phyloP scores from a whole-genome alignment of 2,329 filamentous ascomycete genomes.

The Cladosporium sp. region DNA sequence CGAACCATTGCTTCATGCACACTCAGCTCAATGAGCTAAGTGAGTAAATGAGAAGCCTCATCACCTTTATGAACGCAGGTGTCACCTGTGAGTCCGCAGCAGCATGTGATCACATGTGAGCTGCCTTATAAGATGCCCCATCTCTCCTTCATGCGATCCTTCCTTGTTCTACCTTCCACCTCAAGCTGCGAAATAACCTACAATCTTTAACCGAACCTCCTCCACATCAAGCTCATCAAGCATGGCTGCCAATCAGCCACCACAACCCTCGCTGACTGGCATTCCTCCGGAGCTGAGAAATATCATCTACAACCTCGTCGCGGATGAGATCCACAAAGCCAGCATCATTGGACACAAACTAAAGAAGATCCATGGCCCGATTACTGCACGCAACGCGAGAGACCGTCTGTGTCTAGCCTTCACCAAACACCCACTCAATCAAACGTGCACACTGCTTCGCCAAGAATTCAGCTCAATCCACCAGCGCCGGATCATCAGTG shows the following conservation, averaged over 20 bases:
- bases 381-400: not conserved
- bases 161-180: no score
- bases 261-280: not conserved
- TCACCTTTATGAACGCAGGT: no score
- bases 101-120: no score
- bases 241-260: not conserved
- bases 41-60: no score
- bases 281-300: conserved; percentile 16
- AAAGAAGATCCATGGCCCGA: not conserved
- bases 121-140: no score
- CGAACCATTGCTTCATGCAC: no score
- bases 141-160: no score
- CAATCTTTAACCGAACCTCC: no score
- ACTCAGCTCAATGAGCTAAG: no score
- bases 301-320: conserved; percentile 16
- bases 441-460: not conserved
- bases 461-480: not conserved
- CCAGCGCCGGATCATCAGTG: not conserved
- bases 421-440: not conserved
- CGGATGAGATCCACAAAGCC: not conserved
- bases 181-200: no score
- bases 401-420: not conserved
- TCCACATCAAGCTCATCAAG: not conserved
- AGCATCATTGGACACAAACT: not conserved
- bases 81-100: no score